A percentile compares a stretch with the other conserved stretches of the same genome.
These are phyloP conservation scores for Vaccinium darrowii DNA, from an alignment of 148 eudicot genomes.

Conservation along the genomic window DNA sequence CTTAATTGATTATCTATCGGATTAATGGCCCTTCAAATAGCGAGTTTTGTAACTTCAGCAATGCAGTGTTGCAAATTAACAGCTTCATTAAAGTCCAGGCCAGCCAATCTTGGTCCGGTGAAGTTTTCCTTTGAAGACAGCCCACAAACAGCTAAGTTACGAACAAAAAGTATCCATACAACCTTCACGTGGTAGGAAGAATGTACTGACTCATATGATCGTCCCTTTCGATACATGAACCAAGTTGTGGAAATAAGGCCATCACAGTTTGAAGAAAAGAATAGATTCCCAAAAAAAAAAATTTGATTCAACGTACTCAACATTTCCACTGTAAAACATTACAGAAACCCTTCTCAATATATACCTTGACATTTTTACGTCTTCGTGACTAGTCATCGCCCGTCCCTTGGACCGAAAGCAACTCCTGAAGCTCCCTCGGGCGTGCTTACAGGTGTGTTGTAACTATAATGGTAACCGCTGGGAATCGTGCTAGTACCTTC, in stretches of 20 bases:
- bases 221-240: background rate
- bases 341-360: background rate
- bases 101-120: too few species aligned
- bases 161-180: background rate
- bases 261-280: background rate
- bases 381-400: conserved; percentile 21
- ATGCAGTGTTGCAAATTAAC: too few species aligned
- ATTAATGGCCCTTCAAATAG: too few species aligned
- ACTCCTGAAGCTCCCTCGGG: conserved; percentile 27
- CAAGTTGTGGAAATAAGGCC: background rate
- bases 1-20: too few species aligned
- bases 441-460: conserved; percentile 19
- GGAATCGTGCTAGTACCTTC: conserved; percentile 35
- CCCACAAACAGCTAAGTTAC: background rate
- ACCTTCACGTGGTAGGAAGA: background rate
- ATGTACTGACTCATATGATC: background rate
- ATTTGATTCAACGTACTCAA: background rate
- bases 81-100: too few species aligned
- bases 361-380: background rate
- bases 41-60: too few species aligned
- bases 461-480: conserved; percentile 12
- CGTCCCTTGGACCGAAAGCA: conserved; percentile 24
- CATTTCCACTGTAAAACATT: background rate
- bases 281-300: background rate
- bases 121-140: too few species aligned